These are phyloP conservation scores for Hansfordia pulvinata DNA, from an alignment of 2,329 filamentous ascomycete genomes.

Conservation along the genomic window DNA sequence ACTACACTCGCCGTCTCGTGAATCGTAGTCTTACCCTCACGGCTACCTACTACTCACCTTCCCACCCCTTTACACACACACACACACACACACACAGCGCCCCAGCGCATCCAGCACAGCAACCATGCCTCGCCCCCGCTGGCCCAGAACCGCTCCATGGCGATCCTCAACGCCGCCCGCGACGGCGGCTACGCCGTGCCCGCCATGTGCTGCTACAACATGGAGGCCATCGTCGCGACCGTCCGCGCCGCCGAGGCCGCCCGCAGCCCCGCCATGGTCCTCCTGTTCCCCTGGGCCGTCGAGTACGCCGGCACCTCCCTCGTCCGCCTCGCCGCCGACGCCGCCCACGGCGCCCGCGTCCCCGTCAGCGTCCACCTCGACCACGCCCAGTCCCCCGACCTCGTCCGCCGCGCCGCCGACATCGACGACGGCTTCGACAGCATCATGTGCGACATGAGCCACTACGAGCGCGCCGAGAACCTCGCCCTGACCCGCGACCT, in stretches of 20 bases:
- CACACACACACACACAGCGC: background rate
- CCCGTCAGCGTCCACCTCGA: constrained; percentile 53
- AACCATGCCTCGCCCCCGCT: constrained; percentile 22
- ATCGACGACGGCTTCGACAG: constrained; percentile 48
- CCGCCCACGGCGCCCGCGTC: constrained; percentile 40
- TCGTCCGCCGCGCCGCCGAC: constrained; percentile 45
- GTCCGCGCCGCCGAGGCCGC: constrained; percentile 57
- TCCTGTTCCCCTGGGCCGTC: constrained; percentile 63
- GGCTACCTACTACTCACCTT: background rate
- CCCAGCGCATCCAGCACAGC: constrained; percentile 5
- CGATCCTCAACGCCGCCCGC: constrained; percentile 42
- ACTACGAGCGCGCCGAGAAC: constrained; percentile 60
- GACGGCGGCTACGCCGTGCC: constrained; percentile 43
- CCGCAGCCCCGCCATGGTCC: constrained; percentile 54
- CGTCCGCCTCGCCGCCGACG: constrained; percentile 39
- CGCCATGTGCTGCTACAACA: constrained; percentile 52
- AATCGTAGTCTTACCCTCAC: background rate
- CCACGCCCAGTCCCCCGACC: constrained; percentile 50
- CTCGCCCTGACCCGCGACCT: constrained; percentile 48
- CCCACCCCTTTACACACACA: background rate
- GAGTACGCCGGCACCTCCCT: constrained; percentile 46
- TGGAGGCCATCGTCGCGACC: constrained; percentile 56
- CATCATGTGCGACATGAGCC: constrained; percentile 68
- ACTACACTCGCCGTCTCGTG: constrained; percentile 1
- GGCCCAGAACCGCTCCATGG: constrained; percentile 34